Conservation (phyloP, 2,329 filamentous ascomycete species). For the Ceratocystis colombiana region DNA sequence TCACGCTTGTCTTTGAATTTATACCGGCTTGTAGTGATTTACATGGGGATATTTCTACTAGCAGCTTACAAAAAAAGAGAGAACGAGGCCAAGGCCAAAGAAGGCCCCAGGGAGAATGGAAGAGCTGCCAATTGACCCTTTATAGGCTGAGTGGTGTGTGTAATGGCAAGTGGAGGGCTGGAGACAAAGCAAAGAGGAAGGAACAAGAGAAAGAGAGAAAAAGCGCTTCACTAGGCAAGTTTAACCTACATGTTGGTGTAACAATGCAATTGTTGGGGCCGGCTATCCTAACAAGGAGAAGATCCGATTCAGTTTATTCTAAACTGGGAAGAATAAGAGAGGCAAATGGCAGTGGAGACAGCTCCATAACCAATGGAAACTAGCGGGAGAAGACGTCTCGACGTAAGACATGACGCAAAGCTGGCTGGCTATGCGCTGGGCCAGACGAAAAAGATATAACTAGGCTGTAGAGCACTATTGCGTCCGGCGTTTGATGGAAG, state of each 20-base stretch:
- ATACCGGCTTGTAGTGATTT: not conserved
- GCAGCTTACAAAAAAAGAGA: not conserved
- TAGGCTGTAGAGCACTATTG: too few relatives aligned
- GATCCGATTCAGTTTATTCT: not conserved
- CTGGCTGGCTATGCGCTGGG: too few relatives aligned
- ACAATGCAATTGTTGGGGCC: conserved; percentile 5
- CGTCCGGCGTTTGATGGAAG: too few relatives aligned
- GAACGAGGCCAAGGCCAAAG: not conserved
- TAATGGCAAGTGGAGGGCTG: not conserved
- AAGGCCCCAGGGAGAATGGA: not conserved
- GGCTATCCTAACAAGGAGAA: not conserved
- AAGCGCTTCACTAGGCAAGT: not conserved
- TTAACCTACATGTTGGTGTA: not conserved
- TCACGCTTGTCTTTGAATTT: not conserved
- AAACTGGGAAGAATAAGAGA: not conserved
- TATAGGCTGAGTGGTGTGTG: not conserved
- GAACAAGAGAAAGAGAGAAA: not conserved
- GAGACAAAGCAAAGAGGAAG: not conserved
- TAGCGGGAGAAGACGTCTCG: too few relatives aligned
- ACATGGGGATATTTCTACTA: not conserved
- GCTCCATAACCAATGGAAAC: too few relatives aligned
- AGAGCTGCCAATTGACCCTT: not conserved
- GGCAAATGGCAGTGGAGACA: not conserved
- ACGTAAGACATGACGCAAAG: too few relatives aligned
- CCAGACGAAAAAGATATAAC: too few relatives aligned